Evolutionary conservation across 225 moss, liverwort and hornwort genomes (phyloP).

Genomic region (Bryum argenteum): DNA sequence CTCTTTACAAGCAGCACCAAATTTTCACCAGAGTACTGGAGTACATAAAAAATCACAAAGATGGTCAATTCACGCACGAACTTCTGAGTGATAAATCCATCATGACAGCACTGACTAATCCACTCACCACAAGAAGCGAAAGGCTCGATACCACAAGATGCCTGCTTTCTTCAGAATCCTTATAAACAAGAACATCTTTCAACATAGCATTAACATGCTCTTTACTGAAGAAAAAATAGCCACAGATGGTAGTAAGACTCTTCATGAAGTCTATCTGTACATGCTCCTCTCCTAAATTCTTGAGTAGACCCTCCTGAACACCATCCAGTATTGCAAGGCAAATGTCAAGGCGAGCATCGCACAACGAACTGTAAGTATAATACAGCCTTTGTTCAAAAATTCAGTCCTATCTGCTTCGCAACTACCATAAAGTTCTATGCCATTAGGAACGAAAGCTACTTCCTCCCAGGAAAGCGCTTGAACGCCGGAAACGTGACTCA

Average conservation of each 20-base stretch:
- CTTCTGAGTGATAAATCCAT: neutral
- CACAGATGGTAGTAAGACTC: constrained; percentile 75
- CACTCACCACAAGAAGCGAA: constrained; percentile 79
- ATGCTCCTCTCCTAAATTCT: constrained; percentile 79
- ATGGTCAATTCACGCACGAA: neutral
- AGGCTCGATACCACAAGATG: constrained; percentile 69
- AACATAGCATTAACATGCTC: constrained; percentile 79
- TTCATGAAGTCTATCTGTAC: constrained; percentile 82
- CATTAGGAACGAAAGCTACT: neutral
- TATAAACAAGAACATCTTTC: constrained; percentile 57
- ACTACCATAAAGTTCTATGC: neutral
- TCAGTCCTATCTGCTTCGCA: neutral
- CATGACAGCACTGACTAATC: neutral
- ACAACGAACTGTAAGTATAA: neutral
- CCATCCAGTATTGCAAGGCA: constrained; percentile 20
- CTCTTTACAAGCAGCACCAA: neutral
- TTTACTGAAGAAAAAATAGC: constrained; percentile 76
- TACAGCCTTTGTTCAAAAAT: neutral
- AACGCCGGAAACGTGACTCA: neutral
- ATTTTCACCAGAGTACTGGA: neutral
- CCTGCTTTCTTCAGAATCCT: constrained; percentile 63
- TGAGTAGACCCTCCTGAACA: constrained; percentile 76
- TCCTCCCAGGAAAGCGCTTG: neutral
- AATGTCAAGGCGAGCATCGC: neutral
- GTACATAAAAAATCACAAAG: neutral